Percentiles rank a stretch among this genome's conserved stretches.
Evolutionary conservation across 768 basidiomycete species (phyloP).

Genomic region (Mycena leptocephala): DNA sequence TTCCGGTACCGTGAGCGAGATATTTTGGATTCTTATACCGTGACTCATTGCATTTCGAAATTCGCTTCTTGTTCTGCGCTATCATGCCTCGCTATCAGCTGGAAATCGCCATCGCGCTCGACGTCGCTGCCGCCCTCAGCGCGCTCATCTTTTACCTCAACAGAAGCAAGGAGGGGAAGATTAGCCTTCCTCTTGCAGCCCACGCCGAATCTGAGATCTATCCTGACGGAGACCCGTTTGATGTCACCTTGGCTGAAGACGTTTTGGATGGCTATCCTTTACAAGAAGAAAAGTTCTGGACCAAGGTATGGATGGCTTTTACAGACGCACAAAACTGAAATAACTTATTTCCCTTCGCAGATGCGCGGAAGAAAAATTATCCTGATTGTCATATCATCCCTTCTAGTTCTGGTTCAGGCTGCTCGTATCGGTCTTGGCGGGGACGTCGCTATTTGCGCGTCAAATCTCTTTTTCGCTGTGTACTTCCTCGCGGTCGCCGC

Average conservation of each 20-base stretch:
- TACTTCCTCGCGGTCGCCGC: slow-evolving; percentile 71
- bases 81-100: slow-evolving; percentile 75
- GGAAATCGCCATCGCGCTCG: slow-evolving; percentile 65
- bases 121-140: slow-evolving; percentile 61
- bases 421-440: slow-evolving; percentile 72
- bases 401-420: slow-evolving; percentile 66
- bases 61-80: not conserved
- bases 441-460: slow-evolving; percentile 49
- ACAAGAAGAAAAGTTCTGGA: slow-evolving; percentile 73
- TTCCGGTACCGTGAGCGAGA: too few relatives aligned
- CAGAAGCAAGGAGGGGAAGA: slow-evolving; percentile 62
- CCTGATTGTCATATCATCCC: slow-evolving; percentile 60
- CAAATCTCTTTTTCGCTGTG: slow-evolving; percentile 69
- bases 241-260: slow-evolving; percentile 79
- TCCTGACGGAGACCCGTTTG: slow-evolving; percentile 69
- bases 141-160: slow-evolving; percentile 58
- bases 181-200: slow-evolving; percentile 60
- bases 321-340: too few relatives aligned
- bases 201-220: slow-evolving; percentile 39
- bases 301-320: too few relatives aligned
- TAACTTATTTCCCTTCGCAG: slow-evolving; percentile 51
- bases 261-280: slow-evolving; percentile 77
- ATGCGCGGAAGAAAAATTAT: slow-evolving; percentile 73
- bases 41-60: too few relatives aligned
- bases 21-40: too few relatives aligned